These are phyloP conservation scores for Madurella fahalii DNA, from an alignment of 2,329 filamentous ascomycete genomes.

Conservation along the genomic window DNA sequence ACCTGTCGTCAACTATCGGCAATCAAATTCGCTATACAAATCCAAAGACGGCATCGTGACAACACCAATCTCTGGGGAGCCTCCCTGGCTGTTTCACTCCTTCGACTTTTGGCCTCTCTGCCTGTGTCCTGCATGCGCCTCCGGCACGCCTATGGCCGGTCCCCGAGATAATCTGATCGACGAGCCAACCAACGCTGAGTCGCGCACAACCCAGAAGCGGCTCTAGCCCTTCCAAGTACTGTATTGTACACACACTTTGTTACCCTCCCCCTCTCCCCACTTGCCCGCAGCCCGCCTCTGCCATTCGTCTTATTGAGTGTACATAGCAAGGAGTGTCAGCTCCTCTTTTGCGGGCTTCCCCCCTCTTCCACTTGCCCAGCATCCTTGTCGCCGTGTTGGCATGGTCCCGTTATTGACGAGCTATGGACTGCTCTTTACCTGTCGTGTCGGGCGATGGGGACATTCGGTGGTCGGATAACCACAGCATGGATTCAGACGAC, in stretches of 20 bases:
- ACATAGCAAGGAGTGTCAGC: slow-evolving; percentile 4
- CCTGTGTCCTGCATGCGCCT: slow-evolving; percentile 12
- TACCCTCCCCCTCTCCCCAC: slow-evolving; percentile 5
- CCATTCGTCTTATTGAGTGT: slow-evolving; percentile 8
- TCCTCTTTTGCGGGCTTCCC: slow-evolving; percentile 13
- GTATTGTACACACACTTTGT: slow-evolving; percentile 1
- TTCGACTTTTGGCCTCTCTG: neutral
- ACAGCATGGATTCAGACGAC: slow-evolving; percentile 44
- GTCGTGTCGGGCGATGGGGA: slow-evolving; percentile 41
- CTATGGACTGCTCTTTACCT: slow-evolving; percentile 45
- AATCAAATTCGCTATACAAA: no score
- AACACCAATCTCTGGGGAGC: no score
- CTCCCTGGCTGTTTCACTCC: no score
- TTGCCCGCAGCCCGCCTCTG: neutral
- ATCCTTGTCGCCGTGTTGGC: slow-evolving; percentile 28
- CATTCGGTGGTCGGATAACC: slow-evolving; percentile 43
- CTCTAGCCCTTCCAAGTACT: slow-evolving; percentile 2
- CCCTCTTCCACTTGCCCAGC: slow-evolving; percentile 1
- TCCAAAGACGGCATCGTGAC: no score
- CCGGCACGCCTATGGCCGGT: slow-evolving; percentile 15
- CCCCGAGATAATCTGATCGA: slow-evolving; percentile 26
- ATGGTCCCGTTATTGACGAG: slow-evolving; percentile 43
- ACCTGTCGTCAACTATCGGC: no score
- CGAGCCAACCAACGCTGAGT: slow-evolving; percentile 21
- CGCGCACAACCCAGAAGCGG: slow-evolving; percentile 10